These are phyloP conservation scores for Penicillium frequentans DNA, from an alignment of 2,329 filamentous ascomycete species.

Conservation along the genomic window DNA sequence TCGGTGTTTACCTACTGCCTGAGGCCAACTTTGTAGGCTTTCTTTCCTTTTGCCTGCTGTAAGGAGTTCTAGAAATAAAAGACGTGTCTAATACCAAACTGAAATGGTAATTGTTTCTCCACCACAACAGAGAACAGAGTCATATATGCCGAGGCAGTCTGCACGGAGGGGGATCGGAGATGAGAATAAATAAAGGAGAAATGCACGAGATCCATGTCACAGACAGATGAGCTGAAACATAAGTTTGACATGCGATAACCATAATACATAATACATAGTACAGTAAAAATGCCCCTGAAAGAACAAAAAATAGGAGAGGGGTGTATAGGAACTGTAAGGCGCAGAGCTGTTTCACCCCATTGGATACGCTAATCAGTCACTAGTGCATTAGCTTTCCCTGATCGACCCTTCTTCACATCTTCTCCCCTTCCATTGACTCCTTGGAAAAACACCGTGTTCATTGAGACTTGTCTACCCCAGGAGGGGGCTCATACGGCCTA, in stretches of 20 bases:
- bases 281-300: neutral
- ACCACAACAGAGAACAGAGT: neutral
- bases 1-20: neutral
- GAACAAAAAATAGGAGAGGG: neutral
- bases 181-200: neutral
- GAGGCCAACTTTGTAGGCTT: neutral
- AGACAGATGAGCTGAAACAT: neutral
- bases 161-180: neutral
- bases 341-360: constrained; percentile 14
- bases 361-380: constrained; percentile 18
- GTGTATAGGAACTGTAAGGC: constrained; percentile 3
- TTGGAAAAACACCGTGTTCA: constrained; percentile 17
- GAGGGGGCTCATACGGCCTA: neutral
- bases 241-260: neutral
- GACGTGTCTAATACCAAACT: neutral
- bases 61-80: neutral
- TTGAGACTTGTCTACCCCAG: constrained; percentile 2
- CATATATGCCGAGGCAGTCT: neutral
- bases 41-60: neutral
- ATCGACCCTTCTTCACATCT: constrained; percentile 16
- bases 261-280: neutral
- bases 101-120: neutral
- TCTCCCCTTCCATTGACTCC: constrained; percentile 8
- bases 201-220: constrained; percentile 6
- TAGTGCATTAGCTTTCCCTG: constrained; percentile 15